Evolutionary conservation across 306 rosid genomes (phyloP).

Genomic region (Rosa chinensis): DNA sequence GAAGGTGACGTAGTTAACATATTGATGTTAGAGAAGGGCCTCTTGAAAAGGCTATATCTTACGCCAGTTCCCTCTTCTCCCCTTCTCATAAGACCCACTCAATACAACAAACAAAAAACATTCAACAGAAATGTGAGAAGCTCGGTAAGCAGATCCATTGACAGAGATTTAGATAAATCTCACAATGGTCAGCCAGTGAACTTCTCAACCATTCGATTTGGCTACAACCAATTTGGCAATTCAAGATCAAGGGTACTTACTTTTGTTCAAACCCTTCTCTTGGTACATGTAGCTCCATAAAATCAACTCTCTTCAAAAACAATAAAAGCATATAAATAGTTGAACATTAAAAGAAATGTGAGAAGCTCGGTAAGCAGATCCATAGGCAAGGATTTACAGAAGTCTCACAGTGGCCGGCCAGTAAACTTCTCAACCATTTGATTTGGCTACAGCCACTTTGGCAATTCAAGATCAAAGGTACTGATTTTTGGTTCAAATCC

Average conservation of each 20-base stretch:
- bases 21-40: conserved; percentile 56
- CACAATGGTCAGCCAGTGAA: conserved; percentile 80
- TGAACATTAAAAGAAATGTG: conserved; percentile 26
- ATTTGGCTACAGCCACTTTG: too few relatives aligned
- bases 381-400: conserved; percentile 34
- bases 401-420: conserved; percentile 70
- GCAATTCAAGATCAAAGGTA: not conserved
- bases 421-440: not conserved
- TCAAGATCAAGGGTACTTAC: conserved; percentile 65
- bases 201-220: conserved; percentile 32
- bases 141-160: conserved; percentile 82
- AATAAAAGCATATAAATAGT: not conserved
- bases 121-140: conserved; percentile 43
- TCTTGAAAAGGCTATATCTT: conserved; percentile 46
- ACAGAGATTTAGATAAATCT: conserved; percentile 35
- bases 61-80: conserved; percentile 56
- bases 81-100: conserved; percentile 39
- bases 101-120: not conserved
- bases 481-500: conserved; percentile 19
- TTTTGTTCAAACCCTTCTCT: conserved; percentile 48
- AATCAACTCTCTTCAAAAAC: not conserved
- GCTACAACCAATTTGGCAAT: conserved; percentile 87
- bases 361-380: conserved; percentile 87
- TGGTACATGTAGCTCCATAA: conserved; percentile 66
- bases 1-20: conserved; percentile 41